A percentile compares a stretch with the other conserved stretches of the same genome.
Conservation (phyloP, 495 filamentous ascomycete genomes). For the Umbilicaria muhlenbergii region DNA sequence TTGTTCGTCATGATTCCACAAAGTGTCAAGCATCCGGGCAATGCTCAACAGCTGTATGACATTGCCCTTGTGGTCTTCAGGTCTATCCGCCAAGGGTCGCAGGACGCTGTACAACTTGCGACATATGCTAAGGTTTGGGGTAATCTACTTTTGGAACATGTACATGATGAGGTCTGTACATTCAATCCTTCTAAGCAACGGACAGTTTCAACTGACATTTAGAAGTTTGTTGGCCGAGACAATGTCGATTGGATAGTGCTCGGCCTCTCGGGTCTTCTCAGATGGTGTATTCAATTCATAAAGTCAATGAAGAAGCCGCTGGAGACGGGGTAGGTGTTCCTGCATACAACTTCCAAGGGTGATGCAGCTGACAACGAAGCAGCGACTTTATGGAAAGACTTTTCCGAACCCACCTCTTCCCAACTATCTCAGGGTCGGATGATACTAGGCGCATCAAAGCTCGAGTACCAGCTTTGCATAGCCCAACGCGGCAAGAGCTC, state of each 20-base stretch:
- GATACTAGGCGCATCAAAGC: slow-evolving; percentile 12
- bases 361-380: slow-evolving; percentile 2
- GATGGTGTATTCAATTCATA: slow-evolving; percentile 33
- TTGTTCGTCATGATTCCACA: slow-evolving; percentile 33
- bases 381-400: slow-evolving; percentile 40
- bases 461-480: slow-evolving; percentile 34
- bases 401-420: slow-evolving; percentile 57
- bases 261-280: slow-evolving; percentile 31
- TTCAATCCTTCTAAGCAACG: background rate
- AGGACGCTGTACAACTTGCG: slow-evolving; percentile 33
- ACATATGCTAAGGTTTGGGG: slow-evolving; percentile 37
- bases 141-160: slow-evolving; percentile 35
- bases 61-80: slow-evolving; percentile 35
- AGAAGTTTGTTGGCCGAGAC: slow-evolving; percentile 35
- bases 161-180: slow-evolving; percentile 30
- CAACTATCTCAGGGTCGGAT: slow-evolving; percentile 28
- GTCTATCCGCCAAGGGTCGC: slow-evolving; percentile 33
- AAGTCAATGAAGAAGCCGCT: slow-evolving; percentile 26
- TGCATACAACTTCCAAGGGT: background rate
- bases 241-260: slow-evolving; percentile 30
- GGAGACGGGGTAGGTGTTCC: slow-evolving; percentile 24
- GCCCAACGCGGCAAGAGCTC: slow-evolving; percentile 42
- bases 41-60: slow-evolving; percentile 42
- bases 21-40: slow-evolving; percentile 23
- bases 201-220: background rate